Percentiles rank a stretch among this genome's conserved stretches.
phyloP scores from a whole-genome alignment of 73 alveolate genomes.

The Diophrys appendiculata region DNA sequence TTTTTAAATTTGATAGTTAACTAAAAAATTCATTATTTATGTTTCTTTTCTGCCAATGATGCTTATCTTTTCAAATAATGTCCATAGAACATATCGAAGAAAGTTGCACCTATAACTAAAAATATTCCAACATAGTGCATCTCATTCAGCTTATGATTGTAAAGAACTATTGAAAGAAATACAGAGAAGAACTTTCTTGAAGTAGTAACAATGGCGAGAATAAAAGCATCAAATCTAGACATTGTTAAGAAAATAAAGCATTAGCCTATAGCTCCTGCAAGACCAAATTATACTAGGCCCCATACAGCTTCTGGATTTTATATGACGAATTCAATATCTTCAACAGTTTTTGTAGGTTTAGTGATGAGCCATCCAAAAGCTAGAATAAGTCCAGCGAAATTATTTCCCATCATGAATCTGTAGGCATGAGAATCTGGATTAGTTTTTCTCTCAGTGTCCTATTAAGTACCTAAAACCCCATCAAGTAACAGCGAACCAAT shows the following conservation, averaged over 20 bases:
- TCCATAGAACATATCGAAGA: slow-evolving; percentile 14
- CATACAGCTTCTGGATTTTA: slow-evolving; percentile 16
- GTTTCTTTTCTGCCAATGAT: no score
- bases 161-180: slow-evolving; percentile 33
- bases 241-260: slow-evolving; percentile 50
- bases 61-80: slow-evolving; percentile 1
- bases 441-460: slow-evolving; percentile 30
- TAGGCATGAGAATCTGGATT: slow-evolving; percentile 39
- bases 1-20: no score
- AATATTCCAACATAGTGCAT: slow-evolving; percentile 46
- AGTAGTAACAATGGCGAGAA: slow-evolving; percentile 51
- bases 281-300: slow-evolving; percentile 29
- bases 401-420: slow-evolving; percentile 39
- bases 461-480: slow-evolving; percentile 40
- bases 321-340: slow-evolving; percentile 5
- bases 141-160: slow-evolving; percentile 36
- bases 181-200: slow-evolving; percentile 59
- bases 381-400: slow-evolving; percentile 14
- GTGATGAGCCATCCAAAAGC: slow-evolving; percentile 15
- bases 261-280: slow-evolving; percentile 57
- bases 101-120: slow-evolving; percentile 29
- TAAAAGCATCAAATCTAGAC: slow-evolving; percentile 43
- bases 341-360: background rate
- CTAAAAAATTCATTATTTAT: no score
- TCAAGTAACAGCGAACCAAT: slow-evolving; percentile 38